These are phyloP conservation scores for Exsudoporus floridanus DNA, from an alignment of 1,284 basidiomycete genomes.

Conservation along the genomic window DNA sequence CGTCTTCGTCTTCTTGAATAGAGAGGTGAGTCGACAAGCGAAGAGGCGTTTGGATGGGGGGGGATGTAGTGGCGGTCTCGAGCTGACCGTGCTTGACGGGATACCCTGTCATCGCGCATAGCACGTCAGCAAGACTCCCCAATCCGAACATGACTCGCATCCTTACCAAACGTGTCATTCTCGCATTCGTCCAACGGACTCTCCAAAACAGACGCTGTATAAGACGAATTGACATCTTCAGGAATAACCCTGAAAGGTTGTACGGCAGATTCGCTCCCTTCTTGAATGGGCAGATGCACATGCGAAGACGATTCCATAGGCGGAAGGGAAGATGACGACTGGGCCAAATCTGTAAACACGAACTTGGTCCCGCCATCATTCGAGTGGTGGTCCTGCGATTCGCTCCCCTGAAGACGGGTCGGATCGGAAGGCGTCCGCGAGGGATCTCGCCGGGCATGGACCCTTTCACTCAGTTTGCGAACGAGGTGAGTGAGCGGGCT, in stretches of 20 bases:
- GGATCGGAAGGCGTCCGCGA: slow-evolving; percentile 20
- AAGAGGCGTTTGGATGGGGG: slow-evolving; percentile 10
- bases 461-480: slow-evolving; percentile 60
- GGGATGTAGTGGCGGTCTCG: slow-evolving; percentile 14
- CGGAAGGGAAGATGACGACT: slow-evolving; percentile 19
- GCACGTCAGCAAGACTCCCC: slow-evolving; percentile 8
- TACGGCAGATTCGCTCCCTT: slow-evolving; percentile 25
- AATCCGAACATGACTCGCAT: slow-evolving; percentile 10
- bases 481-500: slow-evolving; percentile 63
- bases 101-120: slow-evolving; percentile 14
- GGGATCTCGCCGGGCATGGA: slow-evolving; percentile 39
- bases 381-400: slow-evolving; percentile 1
- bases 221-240: slow-evolving; percentile 63
- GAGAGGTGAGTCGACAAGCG: slow-evolving; percentile 28
- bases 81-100: slow-evolving; percentile 26
- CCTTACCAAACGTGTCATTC: slow-evolving; percentile 48
- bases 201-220: slow-evolving; percentile 51
- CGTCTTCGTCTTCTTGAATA: slow-evolving; percentile 16
- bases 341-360: slow-evolving; percentile 29
- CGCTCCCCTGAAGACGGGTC: slow-evolving; percentile 5
- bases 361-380: slow-evolving; percentile 11
- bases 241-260: slow-evolving; percentile 47
- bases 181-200: slow-evolving; percentile 40
- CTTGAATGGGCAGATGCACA: slow-evolving; percentile 7
- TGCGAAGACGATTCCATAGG: slow-evolving; percentile 9